phyloP scores from a whole-genome alignment of 228 moss, liverwort and hornwort species.

The Sphagnum magellanicum region DNA sequence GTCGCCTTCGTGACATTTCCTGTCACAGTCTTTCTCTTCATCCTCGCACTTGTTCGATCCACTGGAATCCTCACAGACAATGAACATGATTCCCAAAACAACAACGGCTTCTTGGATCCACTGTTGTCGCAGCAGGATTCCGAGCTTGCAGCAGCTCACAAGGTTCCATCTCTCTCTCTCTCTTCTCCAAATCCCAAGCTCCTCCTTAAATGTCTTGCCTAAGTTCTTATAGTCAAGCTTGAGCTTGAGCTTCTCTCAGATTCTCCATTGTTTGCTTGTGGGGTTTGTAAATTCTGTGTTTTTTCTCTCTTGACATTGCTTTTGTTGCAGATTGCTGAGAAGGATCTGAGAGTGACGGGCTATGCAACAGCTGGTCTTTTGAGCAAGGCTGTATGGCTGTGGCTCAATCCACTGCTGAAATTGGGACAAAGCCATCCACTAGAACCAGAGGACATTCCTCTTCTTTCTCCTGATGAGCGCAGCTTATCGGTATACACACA shows the following conservation, averaged over 20 bases:
- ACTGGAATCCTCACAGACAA: not conserved
- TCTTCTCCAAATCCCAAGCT: not conserved
- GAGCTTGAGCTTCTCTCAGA: no score
- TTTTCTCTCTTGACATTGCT: not conserved
- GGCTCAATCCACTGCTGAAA: slow-evolving; percentile 52
- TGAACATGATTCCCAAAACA: not conserved
- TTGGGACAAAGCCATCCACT: slow-evolving; percentile 30
- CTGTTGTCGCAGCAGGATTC: not conserved
- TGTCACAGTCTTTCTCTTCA: not conserved
- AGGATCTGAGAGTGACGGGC: not conserved
- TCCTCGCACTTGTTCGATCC: not conserved
- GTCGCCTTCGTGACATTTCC: not conserved
- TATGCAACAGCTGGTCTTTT: slow-evolving; percentile 43
- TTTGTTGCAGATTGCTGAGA: not conserved
- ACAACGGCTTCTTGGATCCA: not conserved
- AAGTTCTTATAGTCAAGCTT: not conserved
- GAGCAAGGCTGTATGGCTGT: slow-evolving; percentile 36
- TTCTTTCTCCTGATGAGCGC: slow-evolving; percentile 32
- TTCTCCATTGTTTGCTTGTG: not conserved
- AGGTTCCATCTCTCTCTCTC: not conserved
- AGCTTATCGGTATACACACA: slow-evolving; percentile 16
- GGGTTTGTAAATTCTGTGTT: not conserved
- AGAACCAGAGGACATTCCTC: slow-evolving; percentile 59
- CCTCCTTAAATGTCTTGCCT: not conserved
- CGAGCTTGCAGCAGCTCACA: not conserved